Conservation (phyloP, 163 green algal genomes). For the Scenedesmus sp. region DNA sequence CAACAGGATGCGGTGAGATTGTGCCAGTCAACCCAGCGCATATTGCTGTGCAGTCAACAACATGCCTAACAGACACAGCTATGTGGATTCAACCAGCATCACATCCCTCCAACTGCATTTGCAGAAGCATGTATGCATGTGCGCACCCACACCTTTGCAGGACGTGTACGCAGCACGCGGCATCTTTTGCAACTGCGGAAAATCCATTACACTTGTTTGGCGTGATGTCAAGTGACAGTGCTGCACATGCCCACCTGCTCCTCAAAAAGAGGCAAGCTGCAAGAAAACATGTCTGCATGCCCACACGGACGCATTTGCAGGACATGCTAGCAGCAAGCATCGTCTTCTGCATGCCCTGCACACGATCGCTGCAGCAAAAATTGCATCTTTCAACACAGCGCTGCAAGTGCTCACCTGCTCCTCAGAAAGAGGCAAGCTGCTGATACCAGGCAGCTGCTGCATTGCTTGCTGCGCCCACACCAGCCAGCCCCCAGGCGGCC, state of each 20-base stretch:
- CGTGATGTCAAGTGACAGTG: neutral
- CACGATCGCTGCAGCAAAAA: no score
- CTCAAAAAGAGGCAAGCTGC: slow-evolving; percentile 26
- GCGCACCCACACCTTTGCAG: neutral
- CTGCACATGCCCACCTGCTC: slow-evolving; percentile 17
- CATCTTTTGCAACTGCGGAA: no score
- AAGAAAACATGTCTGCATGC: neutral
- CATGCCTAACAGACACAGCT: no score
- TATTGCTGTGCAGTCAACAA: no score
- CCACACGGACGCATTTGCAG: neutral
- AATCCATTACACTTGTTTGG: no score
- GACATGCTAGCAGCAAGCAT: neutral
- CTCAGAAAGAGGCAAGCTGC: slow-evolving; percentile 29
- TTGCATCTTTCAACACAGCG: no score
- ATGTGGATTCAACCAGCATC: no score
- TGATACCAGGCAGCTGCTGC: slow-evolving; percentile 32
- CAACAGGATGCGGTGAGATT: neutral
- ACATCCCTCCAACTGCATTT: neutral
- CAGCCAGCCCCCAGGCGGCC: slow-evolving; percentile 36
- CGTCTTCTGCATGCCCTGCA: no score
- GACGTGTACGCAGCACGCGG: neutral
- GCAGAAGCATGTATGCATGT: neutral
- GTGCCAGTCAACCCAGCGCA: no score
- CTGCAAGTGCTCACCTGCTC: slow-evolving; percentile 18
- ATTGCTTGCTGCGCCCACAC: neutral